Base-by-base conservation (phyloP, 2,329 filamentous ascomycete genomes). In the Trichoderma aggressivum region DNA sequence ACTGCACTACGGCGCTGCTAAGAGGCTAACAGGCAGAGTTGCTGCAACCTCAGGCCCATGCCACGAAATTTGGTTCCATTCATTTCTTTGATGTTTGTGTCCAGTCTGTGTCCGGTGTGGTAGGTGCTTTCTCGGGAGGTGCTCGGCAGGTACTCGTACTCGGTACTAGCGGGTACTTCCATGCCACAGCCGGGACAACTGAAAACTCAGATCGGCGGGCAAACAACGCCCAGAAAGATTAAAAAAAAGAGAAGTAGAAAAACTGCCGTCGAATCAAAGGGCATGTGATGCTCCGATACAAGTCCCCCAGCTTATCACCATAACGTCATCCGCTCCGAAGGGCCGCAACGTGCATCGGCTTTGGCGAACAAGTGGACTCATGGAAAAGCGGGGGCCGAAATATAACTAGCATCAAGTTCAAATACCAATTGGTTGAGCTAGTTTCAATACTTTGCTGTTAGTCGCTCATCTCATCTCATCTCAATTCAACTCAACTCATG, bases 311-410 rank as follows among this genome's bases (percentile, higher is more conserved):
- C 59, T 55, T 50, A 36, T 65, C 43, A 43, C 36, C 56, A 59
- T 59, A 70, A 70, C 67, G 67, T 70, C 67, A 70, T 70, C 24
- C 7, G 39, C 32, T 32, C 55, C 24, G 12, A 55, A 63, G 50
- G 24, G 50, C 39, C 67, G 43, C 43, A 70, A 70, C 67, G 67
- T 70, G 67, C 67, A 63, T 62, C 67, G 32, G 67, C 59, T 70
- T 56, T 63, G 67, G 67, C 67, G 59, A 70, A 70, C 67, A 70
- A 70, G 67, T 70, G 67, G 67, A 70, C 67, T 63, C 56, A 18
- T 43, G 12, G 30, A 71, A 66, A 66, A 59, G 56, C 70, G 53
- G 70, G 61, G 60, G 21, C 26, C n/a, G n/a, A 50, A 36, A 11
- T 21, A 50, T 50, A 50, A 11, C n/a, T n/a, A n/a, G n/a, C n/a